These are phyloP conservation scores for Thraustotheca clavata DNA, from an alignment of 352 stramenopile genomes.

Conservation along the genomic window DNA sequence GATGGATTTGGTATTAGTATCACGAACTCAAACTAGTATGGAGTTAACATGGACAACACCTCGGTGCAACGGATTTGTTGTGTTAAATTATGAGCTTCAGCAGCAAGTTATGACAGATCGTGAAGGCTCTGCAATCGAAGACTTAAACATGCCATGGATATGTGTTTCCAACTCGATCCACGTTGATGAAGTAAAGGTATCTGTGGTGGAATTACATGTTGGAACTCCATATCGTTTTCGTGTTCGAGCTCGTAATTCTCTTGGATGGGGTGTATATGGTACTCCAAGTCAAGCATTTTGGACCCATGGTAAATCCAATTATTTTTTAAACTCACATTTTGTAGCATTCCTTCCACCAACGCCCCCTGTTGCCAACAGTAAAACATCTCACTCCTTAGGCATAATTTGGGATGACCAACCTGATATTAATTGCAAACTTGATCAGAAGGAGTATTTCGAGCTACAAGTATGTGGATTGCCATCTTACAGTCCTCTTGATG, in stretches of 20 bases:
- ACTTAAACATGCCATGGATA: not conserved
- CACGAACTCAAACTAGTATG: slow-evolving; percentile 31
- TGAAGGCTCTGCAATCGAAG: slow-evolving; percentile 8
- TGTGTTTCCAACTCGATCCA: slow-evolving; percentile 17
- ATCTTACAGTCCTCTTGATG: slow-evolving; percentile 12
- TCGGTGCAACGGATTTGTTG: slow-evolving; percentile 40
- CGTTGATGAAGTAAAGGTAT: slow-evolving; percentile 16
- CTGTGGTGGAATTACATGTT: not conserved
- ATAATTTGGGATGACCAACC: slow-evolving; percentile 26
- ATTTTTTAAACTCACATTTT: not conserved
- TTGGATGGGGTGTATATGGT: slow-evolving; percentile 20
- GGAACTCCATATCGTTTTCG: slow-evolving; percentile 25
- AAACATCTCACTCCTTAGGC: slow-evolving; percentile 28
- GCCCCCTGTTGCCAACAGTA: slow-evolving; percentile 20
- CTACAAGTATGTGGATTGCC: slow-evolving; percentile 26
- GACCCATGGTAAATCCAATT: slow-evolving; percentile 25
- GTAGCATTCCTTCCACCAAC: slow-evolving; percentile 29
- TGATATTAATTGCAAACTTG: not conserved
- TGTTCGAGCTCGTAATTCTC: slow-evolving; percentile 23
- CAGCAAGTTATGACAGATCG: slow-evolving; percentile 11
- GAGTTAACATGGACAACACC: slow-evolving; percentile 35
- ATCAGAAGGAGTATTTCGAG: slow-evolving; percentile 24
- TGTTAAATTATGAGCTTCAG: slow-evolving; percentile 25
- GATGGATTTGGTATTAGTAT: slow-evolving; percentile 26
- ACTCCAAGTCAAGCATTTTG: slow-evolving; percentile 19